Conservation (phyloP, 2,329 filamentous ascomycete species). For the Aurifilum marmelostoma region DNA sequence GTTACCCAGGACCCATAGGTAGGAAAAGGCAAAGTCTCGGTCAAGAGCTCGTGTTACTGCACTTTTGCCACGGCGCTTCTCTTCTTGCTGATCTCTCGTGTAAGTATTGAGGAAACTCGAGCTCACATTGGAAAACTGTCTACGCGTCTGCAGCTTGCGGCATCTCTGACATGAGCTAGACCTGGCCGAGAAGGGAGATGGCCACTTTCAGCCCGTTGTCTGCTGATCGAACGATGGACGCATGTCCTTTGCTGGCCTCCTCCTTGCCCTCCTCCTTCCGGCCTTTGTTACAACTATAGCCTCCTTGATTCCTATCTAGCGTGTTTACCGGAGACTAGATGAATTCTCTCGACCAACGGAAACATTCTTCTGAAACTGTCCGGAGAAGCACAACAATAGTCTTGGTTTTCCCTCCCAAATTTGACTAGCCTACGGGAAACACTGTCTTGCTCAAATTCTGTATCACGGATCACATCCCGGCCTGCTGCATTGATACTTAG, state of each 20-base stretch:
- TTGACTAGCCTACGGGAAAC: neutral
- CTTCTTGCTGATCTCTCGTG: neutral
- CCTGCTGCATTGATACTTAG: conserved; percentile 11
- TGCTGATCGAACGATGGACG: too few species aligned
- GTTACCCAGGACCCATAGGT: neutral
- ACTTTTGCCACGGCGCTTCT: neutral
- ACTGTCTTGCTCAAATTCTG: neutral
- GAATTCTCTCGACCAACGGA: neutral
- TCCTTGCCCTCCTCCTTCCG: too few species aligned
- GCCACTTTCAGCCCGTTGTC: neutral
- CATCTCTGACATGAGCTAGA: neutral
- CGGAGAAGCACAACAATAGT: neutral
- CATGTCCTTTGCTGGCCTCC: too few species aligned
- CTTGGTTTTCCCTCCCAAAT: neutral
- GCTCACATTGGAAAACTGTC: neutral
- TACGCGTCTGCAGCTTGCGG: neutral
- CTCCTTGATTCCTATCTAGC: neutral
- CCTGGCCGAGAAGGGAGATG: neutral
- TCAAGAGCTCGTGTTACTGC: neutral
- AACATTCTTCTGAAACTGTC: neutral
- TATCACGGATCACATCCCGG: conserved; percentile 18
- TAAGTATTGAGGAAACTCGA: neutral
- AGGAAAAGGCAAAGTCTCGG: neutral
- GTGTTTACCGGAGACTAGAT: neutral
- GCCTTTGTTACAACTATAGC: neutral